Evolutionary conservation across 2,329 filamentous ascomycete species (phyloP).

Genomic region (Fusarium sp.): DNA sequence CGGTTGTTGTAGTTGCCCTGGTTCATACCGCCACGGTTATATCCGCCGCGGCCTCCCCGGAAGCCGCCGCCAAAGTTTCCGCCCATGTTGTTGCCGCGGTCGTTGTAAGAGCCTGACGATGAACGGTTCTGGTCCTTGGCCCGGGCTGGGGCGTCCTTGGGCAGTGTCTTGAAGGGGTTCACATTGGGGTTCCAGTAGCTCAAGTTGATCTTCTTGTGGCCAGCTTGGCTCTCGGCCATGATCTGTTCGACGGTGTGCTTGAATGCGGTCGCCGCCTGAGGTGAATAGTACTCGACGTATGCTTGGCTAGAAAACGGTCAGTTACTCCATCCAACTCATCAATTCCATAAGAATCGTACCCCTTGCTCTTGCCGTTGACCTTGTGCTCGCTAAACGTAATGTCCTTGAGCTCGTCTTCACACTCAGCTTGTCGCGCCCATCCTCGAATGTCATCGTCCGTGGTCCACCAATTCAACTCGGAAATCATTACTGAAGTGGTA

Average conservation of each 20-base stretch:
- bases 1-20: constrained; percentile 58
- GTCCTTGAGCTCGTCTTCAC: constrained; percentile 88
- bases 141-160: constrained; percentile 80
- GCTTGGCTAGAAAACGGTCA: constrained; percentile 66
- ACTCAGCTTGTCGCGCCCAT: constrained; percentile 83
- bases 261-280: constrained; percentile 85
- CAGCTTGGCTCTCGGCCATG: constrained; percentile 60
- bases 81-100: constrained; percentile 52
- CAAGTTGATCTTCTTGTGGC: constrained; percentile 77
- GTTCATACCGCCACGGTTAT: constrained; percentile 60
- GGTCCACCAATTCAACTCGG: constrained; percentile 96
- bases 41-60: constrained; percentile 64
- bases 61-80: constrained; percentile 66
- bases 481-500: constrained; percentile 82
- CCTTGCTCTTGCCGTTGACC: constrained; percentile 98
- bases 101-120: constrained; percentile 62
- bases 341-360: constrained; percentile 64
- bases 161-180: constrained; percentile 92
- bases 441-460: constrained; percentile 94
- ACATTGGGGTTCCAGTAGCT: constrained; percentile 80
- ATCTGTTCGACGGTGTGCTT: constrained; percentile 84
- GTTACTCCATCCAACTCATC: constrained; percentile 8
- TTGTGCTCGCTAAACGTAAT: constrained; percentile 99
- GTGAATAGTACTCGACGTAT: constrained; percentile 85
- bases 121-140: constrained; percentile 73